These are phyloP conservation scores for Sphaerulina populicola DNA, from an alignment of 2,329 filamentous ascomycete species.

Conservation along the genomic window DNA sequence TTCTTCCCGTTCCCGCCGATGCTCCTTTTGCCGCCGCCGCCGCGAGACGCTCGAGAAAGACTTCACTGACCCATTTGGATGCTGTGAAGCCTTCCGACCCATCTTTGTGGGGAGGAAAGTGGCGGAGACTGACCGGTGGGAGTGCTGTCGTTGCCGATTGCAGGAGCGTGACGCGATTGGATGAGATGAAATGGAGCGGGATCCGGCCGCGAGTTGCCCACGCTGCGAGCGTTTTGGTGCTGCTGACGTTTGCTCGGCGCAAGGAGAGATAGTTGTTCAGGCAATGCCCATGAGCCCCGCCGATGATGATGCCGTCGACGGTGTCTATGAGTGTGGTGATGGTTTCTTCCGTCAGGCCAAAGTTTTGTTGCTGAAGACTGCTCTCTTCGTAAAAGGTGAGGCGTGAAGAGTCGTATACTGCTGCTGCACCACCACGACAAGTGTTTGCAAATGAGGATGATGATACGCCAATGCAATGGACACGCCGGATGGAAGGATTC, in stretches of 20 bases:
- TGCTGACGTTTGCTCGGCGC: conserved; percentile 22
- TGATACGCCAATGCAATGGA: conserved; percentile 42
- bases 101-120: conserved; percentile 3
- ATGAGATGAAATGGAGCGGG: conserved; percentile 23
- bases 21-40: neutral
- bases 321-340: conserved; percentile 26
- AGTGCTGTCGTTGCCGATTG: conserved; percentile 4
- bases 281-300: conserved; percentile 23
- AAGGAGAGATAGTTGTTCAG: conserved; percentile 27
- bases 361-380: conserved; percentile 14
- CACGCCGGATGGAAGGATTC: conserved; percentile 27
- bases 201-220: conserved; percentile 13
- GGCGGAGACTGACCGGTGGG: conserved; percentile 9
- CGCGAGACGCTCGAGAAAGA: conserved; percentile 10
- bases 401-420: conserved; percentile 34
- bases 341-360: conserved; percentile 36
- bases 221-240: conserved; percentile 10
- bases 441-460: conserved; percentile 25
- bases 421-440: neutral
- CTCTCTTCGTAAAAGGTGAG: conserved; percentile 15
- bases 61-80: conserved; percentile 17
- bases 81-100: conserved; percentile 17
- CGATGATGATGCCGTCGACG: conserved; percentile 31
- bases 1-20: neutral
- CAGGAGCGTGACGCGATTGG: conserved; percentile 16